Evolutionary conservation across 1,284 basidiomycete species (phyloP), one percentile per base, ranked within the genome.

Genomic region (Pascua guehoae): DNA sequence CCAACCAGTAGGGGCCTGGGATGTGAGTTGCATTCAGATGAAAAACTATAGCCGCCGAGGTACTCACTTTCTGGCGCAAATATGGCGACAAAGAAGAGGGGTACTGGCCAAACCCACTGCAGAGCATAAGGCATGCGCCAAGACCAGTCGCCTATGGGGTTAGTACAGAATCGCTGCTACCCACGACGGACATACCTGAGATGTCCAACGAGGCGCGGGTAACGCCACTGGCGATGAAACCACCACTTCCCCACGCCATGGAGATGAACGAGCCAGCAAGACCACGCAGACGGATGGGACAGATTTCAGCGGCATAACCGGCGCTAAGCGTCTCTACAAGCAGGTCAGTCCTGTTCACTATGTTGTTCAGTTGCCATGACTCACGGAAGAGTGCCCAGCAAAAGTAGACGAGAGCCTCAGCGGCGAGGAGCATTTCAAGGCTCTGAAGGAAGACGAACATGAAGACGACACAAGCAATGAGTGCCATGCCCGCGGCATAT

Each of bases 261-360:
- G 76, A 76, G 66, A 80, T 76, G 67, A 77, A 80, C 44, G 74
- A 73, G 38, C 79, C 77, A 15, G 79, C 67, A 64, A 75, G 70
- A n/a, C 71, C 75, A 18, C 80, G 79, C 8, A 81, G 73, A 15
- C 69, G 68, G 41, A 79, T 77, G 5, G 80, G 80, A 50, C 75
- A 78, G 41, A 81, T 71, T 50, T 81, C 80, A 24, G 77, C 75
- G 17, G 79, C 79, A 62, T 79, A 81, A 0, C 78, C 72, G 37
- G 74, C 74, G 8, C 79, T 78, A 3, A 80, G 66, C 2, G 78
- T 78, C 63, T 79, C 57, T 58, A 42, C 5, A 41, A 48, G 14
- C 14, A 24, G 15, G 38, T 32, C 16, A 47, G 36, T 14, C 4
- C 8, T 8, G 47, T 49, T 8, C 15, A 16, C 45, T 16, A 10